phyloP scores from a whole-genome alignment of 2,329 filamentous ascomycete genomes.

The Akanthomyces uredinophilus region DNA sequence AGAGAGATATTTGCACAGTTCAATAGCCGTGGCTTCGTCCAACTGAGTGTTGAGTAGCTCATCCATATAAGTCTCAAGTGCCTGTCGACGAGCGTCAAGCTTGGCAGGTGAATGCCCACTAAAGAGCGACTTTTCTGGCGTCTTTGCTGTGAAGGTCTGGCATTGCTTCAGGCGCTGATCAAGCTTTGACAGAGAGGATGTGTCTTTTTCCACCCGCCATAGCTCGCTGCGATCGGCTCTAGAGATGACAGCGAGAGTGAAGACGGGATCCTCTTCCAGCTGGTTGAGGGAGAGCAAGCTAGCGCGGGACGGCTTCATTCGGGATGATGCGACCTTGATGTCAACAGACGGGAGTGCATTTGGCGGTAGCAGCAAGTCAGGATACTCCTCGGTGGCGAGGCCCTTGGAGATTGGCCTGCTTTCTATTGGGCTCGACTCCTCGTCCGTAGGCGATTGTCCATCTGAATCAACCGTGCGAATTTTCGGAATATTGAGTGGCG shows the following conservation, averaged over 20 bases:
- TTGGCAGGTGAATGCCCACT: conserved; percentile 90
- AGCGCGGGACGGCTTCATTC: conserved; percentile 85
- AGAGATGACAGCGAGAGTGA: conserved; percentile 80
- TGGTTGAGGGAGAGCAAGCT: conserved; percentile 77
- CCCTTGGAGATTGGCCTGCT: conserved; percentile 64
- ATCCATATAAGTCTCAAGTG: conserved; percentile 81
- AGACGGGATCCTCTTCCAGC: conserved; percentile 87
- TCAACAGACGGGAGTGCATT: conserved; percentile 83
- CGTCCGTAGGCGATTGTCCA: conserved; percentile 19
- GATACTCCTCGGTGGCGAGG: conserved; percentile 79
- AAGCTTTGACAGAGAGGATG: conserved; percentile 70
- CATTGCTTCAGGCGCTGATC: conserved; percentile 76
- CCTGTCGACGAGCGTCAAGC: conserved; percentile 77
- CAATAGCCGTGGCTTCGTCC: conserved; percentile 68
- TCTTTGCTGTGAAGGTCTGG: conserved; percentile 64
- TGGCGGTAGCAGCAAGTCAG: conserved; percentile 77
- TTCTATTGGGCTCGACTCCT: conserved; percentile 35
- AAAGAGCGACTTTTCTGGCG: conserved; percentile 83
- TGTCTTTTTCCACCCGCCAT: conserved; percentile 93
- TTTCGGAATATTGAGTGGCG: conserved; percentile 12
- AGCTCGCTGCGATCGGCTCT: conserved; percentile 72
- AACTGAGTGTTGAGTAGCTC: conserved; percentile 77
- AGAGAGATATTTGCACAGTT: conserved; percentile 86
- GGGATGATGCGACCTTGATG: conserved; percentile 84
- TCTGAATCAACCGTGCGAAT: conserved; percentile 31